A percentile compares a stretch with the other conserved stretches of the same genome.
phyloP scores from a whole-genome alignment of 2,329 filamentous ascomycete species.

The Monilinia fructicola region DNA sequence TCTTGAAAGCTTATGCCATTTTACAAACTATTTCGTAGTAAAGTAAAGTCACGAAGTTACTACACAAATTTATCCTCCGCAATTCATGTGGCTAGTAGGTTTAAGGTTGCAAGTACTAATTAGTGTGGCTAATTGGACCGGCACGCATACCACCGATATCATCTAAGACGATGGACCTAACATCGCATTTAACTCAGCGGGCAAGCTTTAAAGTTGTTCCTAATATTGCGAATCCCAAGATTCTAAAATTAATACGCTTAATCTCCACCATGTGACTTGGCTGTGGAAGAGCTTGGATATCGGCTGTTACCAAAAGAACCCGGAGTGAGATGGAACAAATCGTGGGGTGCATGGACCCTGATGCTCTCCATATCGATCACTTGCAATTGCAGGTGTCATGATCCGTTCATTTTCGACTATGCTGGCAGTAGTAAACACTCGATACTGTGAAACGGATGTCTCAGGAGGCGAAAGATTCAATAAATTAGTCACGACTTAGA shows the following conservation, averaged over 20 bases:
- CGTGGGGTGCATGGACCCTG: neutral
- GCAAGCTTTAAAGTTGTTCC: neutral
- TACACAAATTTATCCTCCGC: too few species aligned
- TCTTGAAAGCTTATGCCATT: neutral
- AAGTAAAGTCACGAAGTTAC: too few species aligned
- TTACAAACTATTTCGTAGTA: too few species aligned
- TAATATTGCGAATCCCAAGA: too few species aligned
- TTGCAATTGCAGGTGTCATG: neutral
- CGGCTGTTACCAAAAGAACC: neutral
- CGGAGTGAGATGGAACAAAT: neutral
- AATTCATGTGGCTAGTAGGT: neutral
- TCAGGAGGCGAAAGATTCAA: neutral
- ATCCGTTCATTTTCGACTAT: neutral
- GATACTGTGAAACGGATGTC: neutral
- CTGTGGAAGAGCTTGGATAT: neutral
- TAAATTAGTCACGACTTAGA: too few species aligned
- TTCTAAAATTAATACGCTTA: neutral
- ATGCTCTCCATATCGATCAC: neutral
- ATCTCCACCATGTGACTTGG: neutral
- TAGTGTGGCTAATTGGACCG: neutral
- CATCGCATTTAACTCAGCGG: neutral
- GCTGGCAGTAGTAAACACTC: neutral
- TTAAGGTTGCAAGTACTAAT: too few species aligned
- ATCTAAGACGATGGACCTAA: neutral
- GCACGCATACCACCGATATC: neutral